phyloP scores from a whole-genome alignment of 1,284 basidiomycete genomes.

The Ceratobasidium sp. region DNA sequence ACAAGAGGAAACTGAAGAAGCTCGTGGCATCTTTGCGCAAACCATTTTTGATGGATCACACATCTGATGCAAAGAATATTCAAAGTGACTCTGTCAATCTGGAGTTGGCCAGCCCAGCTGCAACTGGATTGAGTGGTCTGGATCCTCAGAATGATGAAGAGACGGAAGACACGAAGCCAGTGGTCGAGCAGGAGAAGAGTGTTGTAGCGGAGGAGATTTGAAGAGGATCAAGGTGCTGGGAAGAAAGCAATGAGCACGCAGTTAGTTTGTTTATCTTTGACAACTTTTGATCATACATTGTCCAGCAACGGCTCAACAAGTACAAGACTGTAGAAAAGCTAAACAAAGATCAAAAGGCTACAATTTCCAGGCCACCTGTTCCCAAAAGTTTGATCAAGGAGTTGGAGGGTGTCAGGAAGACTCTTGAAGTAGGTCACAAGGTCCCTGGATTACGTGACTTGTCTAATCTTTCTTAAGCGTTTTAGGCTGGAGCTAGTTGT shows the following conservation, averaged over 20 bases:
- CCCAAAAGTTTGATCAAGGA: constrained; percentile 83
- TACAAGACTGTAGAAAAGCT: constrained; percentile 61
- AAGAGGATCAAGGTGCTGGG: constrained; percentile 77
- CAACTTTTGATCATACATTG: not conserved
- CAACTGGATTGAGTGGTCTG: constrained; percentile 55
- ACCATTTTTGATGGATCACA: constrained; percentile 6
- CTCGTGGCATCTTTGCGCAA: constrained; percentile 52
- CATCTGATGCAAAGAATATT: constrained; percentile 49
- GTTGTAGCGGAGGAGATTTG: constrained; percentile 78
- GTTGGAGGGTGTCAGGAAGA: constrained; percentile 81
- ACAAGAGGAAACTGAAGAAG: constrained; percentile 60
- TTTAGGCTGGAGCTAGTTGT: not conserved
- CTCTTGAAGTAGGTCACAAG: constrained; percentile 69
- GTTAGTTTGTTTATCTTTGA: not conserved
- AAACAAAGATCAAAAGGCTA: constrained; percentile 84
- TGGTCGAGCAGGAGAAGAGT: constrained; percentile 56
- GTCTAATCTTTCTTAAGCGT: not conserved
- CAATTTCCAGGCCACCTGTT: constrained; percentile 72
- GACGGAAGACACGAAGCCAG: constrained; percentile 56
- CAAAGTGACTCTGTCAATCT: constrained; percentile 56
- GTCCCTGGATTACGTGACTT: constrained; percentile 7
- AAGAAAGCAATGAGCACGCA: constrained; percentile 81
- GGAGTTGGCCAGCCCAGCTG: constrained; percentile 19
- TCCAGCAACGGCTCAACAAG: constrained; percentile 61
- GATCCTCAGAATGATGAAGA: constrained; percentile 48